These are phyloP conservation scores for Cyberlindnera saturnus DNA, from an alignment of 805 yeast species.

Conservation along the genomic window DNA sequence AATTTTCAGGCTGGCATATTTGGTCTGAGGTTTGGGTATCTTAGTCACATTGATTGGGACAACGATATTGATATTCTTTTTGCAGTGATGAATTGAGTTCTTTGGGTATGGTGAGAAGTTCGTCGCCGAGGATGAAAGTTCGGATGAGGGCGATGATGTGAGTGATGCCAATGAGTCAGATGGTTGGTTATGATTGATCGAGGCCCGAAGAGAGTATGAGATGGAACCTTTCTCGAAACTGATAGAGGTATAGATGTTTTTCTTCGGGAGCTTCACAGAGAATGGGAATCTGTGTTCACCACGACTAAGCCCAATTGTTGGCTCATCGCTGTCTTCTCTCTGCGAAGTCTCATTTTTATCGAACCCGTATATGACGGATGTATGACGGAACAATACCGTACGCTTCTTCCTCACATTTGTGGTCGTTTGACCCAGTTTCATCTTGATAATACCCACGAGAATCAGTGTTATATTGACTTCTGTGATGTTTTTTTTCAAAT, in stretches of 20 bases:
- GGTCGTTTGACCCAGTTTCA: conserved; percentile 43
- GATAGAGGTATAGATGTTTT: conserved; percentile 65
- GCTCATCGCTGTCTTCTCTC: conserved; percentile 7
- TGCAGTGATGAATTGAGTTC: conserved; percentile 39
- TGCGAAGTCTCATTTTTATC: conserved; percentile 15
- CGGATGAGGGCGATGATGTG: conserved; percentile 18
- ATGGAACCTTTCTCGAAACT: conserved; percentile 86
- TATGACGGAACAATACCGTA: conserved; percentile 49
- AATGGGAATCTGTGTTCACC: conserved; percentile 91
- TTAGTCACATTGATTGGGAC: conserved; percentile 71
- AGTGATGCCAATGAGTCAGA: conserved; percentile 13
- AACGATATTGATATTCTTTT: conserved; percentile 51
- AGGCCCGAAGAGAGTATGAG: conserved; percentile 52
- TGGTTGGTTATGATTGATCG: conserved; percentile 20
- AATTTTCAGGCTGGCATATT: conserved; percentile 55
- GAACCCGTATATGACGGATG: conserved; percentile 52
- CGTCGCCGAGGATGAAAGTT: conserved; percentile 16
- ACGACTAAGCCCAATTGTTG: conserved; percentile 47
- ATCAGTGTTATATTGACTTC: conserved; percentile 49
- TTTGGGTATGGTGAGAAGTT: conserved; percentile 14
- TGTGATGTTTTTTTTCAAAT: conserved; percentile 47
- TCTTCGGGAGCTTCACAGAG: conserved; percentile 71
- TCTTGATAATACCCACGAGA: conserved; percentile 50
- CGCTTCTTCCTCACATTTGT: conserved; percentile 48
- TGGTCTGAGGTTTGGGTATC: conserved; percentile 62